Evolutionary conservation across 2,329 filamentous ascomycete species (phyloP).

Genomic region (Fusarium gaditjirri): DNA sequence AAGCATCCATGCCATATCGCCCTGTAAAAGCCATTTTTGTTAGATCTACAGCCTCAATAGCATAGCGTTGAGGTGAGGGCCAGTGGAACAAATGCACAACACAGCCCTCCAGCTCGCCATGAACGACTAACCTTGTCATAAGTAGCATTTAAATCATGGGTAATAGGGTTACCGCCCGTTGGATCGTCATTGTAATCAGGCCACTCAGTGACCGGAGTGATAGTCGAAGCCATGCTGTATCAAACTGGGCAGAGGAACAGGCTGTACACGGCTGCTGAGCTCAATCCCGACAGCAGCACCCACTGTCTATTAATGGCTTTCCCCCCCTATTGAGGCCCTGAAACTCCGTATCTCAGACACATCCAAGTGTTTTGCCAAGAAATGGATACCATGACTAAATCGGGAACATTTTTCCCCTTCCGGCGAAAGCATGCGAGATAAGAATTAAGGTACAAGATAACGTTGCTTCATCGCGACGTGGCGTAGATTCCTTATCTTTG

Average conservation of each 20-base stretch:
- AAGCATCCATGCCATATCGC: slow-evolving; percentile 57
- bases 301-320: background rate
- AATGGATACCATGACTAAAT: background rate
- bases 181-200: slow-evolving; percentile 54
- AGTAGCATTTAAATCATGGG: slow-evolving; percentile 55
- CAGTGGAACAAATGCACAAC: background rate
- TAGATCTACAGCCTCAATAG: background rate
- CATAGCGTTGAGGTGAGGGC: background rate
- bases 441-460: slow-evolving; percentile 20
- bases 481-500: slow-evolving; percentile 28
- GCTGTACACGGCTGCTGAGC: fast-evolving
- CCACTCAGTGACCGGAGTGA: slow-evolving; percentile 51
- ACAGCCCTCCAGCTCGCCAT: fast-evolving
- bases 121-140: slow-evolving; percentile 52
- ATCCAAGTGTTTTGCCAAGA: slow-evolving; percentile 20
- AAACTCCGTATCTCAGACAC: background rate
- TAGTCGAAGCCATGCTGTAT: slow-evolving; percentile 22
- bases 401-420: slow-evolving; percentile 13
- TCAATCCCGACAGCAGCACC: background rate
- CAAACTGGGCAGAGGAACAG: background rate
- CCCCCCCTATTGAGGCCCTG: background rate
- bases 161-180: slow-evolving; percentile 56
- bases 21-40: slow-evolving; percentile 36
- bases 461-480: background rate
- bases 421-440: slow-evolving; percentile 28